Evolutionary conservation across 208 protist species (phyloP).

Genomic region (Leishmania aethiopica): DNA sequence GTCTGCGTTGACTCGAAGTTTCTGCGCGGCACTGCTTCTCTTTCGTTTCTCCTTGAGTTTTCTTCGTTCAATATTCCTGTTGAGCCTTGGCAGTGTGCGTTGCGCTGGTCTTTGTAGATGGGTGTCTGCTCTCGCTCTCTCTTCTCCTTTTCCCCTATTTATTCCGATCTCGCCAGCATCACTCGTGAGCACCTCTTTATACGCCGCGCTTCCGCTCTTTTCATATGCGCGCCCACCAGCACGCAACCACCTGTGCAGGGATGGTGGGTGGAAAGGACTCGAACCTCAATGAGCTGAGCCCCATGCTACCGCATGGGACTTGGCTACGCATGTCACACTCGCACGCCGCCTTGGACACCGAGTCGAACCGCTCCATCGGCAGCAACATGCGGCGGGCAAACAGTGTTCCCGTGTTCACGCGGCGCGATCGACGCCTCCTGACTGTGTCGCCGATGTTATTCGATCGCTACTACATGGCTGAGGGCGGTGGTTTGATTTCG

Average conservation of each 20-base stretch:
- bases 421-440: conserved; percentile 24
- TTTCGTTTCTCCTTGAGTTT: background rate
- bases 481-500: conserved; percentile 61
- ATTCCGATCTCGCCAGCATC: background rate
- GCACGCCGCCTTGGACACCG: conserved; percentile 19
- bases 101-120: background rate
- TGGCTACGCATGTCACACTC: conserved; percentile 37
- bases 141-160: background rate
- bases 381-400: conserved; percentile 31
- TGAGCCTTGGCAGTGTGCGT: background rate
- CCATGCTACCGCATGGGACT: conserved; percentile 24
- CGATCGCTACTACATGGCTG: conserved; percentile 51
- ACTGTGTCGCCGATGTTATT: conserved; percentile 57
- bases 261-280: background rate
- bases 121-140: background rate
- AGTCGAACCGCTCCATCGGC: background rate
- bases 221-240: background rate
- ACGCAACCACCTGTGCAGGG: background rate
- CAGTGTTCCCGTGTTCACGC: conserved; percentile 38
- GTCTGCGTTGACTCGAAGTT: too few relatives aligned
- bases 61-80: background rate
- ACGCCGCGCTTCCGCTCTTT: background rate
- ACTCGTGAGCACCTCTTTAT: background rate
- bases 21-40: background rate
- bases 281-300: conserved; percentile 25